These are phyloP conservation scores for Psilocybe cyanescens DNA, from an alignment of 768 basidiomycete species.

Conservation along the genomic window DNA sequence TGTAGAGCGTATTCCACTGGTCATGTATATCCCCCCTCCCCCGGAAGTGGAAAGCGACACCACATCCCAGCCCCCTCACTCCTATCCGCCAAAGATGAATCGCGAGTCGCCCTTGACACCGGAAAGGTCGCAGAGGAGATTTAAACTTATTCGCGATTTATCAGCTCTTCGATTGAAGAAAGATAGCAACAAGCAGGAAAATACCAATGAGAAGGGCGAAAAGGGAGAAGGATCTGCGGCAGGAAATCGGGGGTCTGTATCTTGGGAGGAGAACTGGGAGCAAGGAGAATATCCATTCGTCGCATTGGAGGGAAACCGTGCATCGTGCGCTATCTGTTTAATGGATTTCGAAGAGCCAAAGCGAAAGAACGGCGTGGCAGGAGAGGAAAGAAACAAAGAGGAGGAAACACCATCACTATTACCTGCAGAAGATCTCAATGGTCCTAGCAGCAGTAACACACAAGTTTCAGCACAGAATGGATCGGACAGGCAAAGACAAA, in stretches of 20 bases:
- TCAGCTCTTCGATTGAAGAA: neutral
- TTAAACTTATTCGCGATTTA: slow-evolving; percentile 22
- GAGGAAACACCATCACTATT: neutral
- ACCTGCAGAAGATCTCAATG: neutral
- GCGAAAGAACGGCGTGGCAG: slow-evolving; percentile 20
- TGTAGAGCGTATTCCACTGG: slow-evolving; percentile 82
- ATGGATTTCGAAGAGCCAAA: slow-evolving; percentile 84
- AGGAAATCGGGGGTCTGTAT: slow-evolving; percentile 35
- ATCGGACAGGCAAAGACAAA: slow-evolving; percentile 42
- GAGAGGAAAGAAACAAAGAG: slow-evolving; percentile 4
- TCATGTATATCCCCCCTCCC: slow-evolving; percentile 84
- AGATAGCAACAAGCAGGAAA: slow-evolving; percentile 9
- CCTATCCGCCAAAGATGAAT: slow-evolving; percentile 62
- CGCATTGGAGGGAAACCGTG: slow-evolving; percentile 79
- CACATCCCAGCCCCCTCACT: slow-evolving; percentile 43
- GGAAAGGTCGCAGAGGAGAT: slow-evolving; percentile 31
- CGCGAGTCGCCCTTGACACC: slow-evolving; percentile 24
- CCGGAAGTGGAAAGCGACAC: slow-evolving; percentile 51
- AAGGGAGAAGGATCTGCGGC: slow-evolving; percentile 21
- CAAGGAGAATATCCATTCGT: slow-evolving; percentile 80
- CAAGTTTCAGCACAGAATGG: slow-evolving; percentile 2
- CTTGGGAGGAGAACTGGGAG: slow-evolving; percentile 85
- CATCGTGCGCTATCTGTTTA: slow-evolving; percentile 83
- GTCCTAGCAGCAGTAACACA: neutral
- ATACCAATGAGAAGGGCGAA: slow-evolving; percentile 10